Base-by-base conservation (phyloP, 345 rosid genomes). In the Lepidium aucheri region DNA sequence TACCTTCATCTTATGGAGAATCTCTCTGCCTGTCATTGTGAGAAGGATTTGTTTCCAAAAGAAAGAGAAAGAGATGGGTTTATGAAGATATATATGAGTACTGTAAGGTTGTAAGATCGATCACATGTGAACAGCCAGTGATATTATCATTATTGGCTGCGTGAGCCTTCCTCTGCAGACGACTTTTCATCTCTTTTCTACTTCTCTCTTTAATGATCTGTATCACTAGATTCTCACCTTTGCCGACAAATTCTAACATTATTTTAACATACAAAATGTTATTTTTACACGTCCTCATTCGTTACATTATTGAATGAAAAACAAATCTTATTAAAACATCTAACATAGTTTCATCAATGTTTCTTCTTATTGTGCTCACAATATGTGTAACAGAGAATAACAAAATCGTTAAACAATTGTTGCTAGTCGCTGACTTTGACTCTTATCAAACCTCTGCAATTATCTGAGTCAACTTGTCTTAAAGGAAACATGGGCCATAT, bases 1-100 rank as follows among this genome's bases (percentile, higher is more conserved):
- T 35, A 89, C 96, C 92, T 86, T 89, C 81, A 89, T 84, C 80
- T 85, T 86, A 4, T 83, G 87, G 53, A 89, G 81, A 83, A 89
- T 86, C 59, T 86, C 92, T 69, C 65, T 75, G 76, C 96, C 85
- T 51, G 70, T 45, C 92, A 84, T 51, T 20, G 39, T 42, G 44
- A 7, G 6, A 50, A 60, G 4, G 26, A 36, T 4, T 39, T 59
- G 13, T 49, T 30, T 46, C 10, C 15, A 5, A 26, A 17, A 36
- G 43, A 53, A 1, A 28, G 33, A 26, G 32, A 67, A 45, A 67
- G 70, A 39, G 26, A 59, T 49, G 33, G 12, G 20, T 61, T 45
- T 16, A 33, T 61, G 66, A 33, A 45, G 30, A 26, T 26, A 33
- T 47, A 62, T 47, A 47, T 62, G 67, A 62, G 22, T 20, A 2